A percentile compares a stretch with the other conserved stretches of the same genome.
phyloP scores from a whole-genome alignment of 176 grass and related monocot species.

The Eremochloa ophiuroides region DNA sequence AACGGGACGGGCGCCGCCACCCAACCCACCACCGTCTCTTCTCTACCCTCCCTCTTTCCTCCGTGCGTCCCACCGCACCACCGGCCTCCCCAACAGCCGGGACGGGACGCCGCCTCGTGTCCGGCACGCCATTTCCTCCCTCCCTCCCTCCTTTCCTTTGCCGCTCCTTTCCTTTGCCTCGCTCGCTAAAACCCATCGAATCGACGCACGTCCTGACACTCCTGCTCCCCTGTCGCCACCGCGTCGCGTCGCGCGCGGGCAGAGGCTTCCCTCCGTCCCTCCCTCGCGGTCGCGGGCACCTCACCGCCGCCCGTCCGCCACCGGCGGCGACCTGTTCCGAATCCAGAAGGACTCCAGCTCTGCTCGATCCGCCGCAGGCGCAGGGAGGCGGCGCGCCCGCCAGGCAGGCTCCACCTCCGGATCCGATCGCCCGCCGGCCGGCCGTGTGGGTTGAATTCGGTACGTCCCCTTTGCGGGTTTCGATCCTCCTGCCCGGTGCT shows the following conservation, averaged over 20 bases:
- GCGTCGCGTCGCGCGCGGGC: background rate
- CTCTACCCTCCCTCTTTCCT: too few relatives aligned
- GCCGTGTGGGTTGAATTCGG: background rate
- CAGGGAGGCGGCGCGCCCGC: background rate
- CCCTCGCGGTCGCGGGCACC: background rate
- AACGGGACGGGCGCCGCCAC: background rate
- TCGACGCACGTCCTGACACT: slow-evolving; percentile 1
- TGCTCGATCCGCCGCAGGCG: background rate
- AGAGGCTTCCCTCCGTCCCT: background rate
- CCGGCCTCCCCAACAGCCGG: background rate
- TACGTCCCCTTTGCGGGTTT: background rate
- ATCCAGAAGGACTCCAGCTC: background rate
- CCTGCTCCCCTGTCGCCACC: background rate
- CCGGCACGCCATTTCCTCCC: slow-evolving; percentile 18
- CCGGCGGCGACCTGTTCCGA: background rate
- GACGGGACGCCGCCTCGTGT: slow-evolving; percentile 19
- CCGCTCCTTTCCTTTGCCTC: background rate
- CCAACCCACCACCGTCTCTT: background rate
- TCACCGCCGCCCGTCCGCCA: background rate
- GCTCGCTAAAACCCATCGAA: slow-evolving; percentile 36
- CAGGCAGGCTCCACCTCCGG: background rate
- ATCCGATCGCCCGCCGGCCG: slow-evolving; percentile 15
- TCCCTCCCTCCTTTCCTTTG: too few relatives aligned
- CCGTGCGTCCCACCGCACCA: background rate
- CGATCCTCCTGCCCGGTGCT: background rate